phyloP scores from a whole-genome alignment of 2,329 filamentous ascomycete genomes.

The Xylariaceae sp. region DNA sequence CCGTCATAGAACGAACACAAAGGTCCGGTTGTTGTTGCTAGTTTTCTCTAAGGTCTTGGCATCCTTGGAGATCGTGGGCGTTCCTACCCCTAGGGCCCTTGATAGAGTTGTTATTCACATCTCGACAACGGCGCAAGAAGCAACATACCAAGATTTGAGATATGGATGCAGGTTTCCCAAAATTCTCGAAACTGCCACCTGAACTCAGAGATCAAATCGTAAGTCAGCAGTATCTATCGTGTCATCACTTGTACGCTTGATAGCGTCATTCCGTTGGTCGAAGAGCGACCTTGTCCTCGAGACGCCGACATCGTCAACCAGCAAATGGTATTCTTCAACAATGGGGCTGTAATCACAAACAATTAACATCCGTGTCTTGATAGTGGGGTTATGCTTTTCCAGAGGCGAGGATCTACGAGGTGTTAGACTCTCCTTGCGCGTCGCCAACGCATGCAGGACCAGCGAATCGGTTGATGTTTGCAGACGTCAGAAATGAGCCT shows the following conservation, averaged over 20 bases:
- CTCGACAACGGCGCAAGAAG: too few species aligned
- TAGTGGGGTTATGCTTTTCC: constrained; percentile 42
- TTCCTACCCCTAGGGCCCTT: too few species aligned
- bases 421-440: constrained; percentile 42
- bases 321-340: neutral
- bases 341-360: neutral
- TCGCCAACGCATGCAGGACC: constrained; percentile 35
- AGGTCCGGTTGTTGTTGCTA: too few species aligned
- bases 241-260: too few species aligned
- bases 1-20: too few species aligned
- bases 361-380: constrained; percentile 2
- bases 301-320: neutral
- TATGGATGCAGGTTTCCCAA: constrained; percentile 21
- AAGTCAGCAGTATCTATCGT: neutral
- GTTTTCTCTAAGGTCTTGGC: too few species aligned
- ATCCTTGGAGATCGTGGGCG: too few species aligned
- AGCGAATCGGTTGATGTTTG: constrained; percentile 43
- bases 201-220: constrained; percentile 43
- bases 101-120: too few species aligned
- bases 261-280: too few species aligned
- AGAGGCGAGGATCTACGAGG: constrained; percentile 42
- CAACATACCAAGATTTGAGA: neutral
- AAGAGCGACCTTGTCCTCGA: too few species aligned
- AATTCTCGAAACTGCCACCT: constrained; percentile 35
- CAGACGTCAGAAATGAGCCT: constrained; percentile 42